Evolutionary conservation across 768 basidiomycete species (phyloP).

Genomic region (Pluteus cervinus): DNA sequence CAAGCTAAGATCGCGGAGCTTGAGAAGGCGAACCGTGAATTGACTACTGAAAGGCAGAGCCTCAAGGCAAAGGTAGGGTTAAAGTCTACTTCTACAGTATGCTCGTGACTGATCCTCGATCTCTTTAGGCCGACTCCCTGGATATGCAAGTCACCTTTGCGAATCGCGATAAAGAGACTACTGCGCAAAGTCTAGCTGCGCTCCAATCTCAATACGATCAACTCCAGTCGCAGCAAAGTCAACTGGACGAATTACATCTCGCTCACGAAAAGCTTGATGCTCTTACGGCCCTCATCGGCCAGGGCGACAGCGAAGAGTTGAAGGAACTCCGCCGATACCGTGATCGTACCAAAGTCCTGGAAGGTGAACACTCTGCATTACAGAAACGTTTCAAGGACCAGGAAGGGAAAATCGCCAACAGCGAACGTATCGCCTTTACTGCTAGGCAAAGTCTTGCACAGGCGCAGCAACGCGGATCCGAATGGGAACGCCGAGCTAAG

Average conservation of each 20-base stretch:
- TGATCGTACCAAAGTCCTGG: slow-evolving; percentile 56
- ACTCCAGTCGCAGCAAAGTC: slow-evolving; percentile 55
- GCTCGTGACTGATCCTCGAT: slow-evolving; percentile 9
- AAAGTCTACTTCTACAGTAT: slow-evolving; percentile 2
- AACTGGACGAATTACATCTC: slow-evolving; percentile 73
- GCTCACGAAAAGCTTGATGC: slow-evolving; percentile 69
- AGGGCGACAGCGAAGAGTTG: slow-evolving; percentile 66
- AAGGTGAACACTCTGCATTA: slow-evolving; percentile 58
- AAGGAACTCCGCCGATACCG: slow-evolving; percentile 63
- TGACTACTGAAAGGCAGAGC: slow-evolving; percentile 46
- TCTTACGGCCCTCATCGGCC: slow-evolving; percentile 54
- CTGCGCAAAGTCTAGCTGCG: slow-evolving; percentile 39
- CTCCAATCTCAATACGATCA: slow-evolving; percentile 60
- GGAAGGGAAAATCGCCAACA: slow-evolving; percentile 54
- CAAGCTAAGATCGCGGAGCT: slow-evolving; percentile 56
- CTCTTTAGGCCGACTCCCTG: slow-evolving; percentile 49
- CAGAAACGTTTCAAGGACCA: slow-evolving; percentile 73
- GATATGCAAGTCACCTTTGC: slow-evolving; percentile 52
- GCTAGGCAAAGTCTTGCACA: slow-evolving; percentile 61
- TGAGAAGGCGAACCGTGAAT: slow-evolving; percentile 55
- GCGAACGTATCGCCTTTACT: slow-evolving; percentile 51
- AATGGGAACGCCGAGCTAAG: slow-evolving; percentile 78
- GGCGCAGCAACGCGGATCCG: slow-evolving; percentile 71
- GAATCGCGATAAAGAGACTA: slow-evolving; percentile 57
- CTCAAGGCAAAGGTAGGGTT: slow-evolving; percentile 54